Percentiles rank a stretch among this genome's conserved stretches.
phyloP scores from a whole-genome alignment of 2,329 filamentous ascomycete genomes.

The Colletotrichum tofieldiae region DNA sequence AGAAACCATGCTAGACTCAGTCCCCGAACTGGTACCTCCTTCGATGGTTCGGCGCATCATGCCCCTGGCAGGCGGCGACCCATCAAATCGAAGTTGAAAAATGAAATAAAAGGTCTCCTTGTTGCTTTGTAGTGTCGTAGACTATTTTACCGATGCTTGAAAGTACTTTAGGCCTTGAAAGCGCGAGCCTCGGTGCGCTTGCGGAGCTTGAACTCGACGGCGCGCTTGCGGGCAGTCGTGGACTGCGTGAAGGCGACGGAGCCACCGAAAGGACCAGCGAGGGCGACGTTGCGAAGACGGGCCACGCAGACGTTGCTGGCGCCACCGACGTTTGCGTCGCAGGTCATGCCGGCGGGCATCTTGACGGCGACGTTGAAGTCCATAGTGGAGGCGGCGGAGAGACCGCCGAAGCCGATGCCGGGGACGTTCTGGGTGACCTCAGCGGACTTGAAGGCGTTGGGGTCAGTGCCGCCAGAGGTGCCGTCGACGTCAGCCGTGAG shows the following conservation, averaged over 20 bases:
- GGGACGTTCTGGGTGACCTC: constrained; percentile 74
- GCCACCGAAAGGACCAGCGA: constrained; percentile 77
- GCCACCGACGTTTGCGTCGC: constrained; percentile 71
- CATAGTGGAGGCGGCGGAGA: constrained; percentile 71
- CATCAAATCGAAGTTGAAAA: not conserved
- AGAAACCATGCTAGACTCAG: not conserved
- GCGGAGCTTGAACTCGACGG: constrained; percentile 66
- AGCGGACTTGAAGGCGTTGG: constrained; percentile 72
- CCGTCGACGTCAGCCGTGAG: constrained; percentile 72
- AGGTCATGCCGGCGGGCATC: constrained; percentile 78
- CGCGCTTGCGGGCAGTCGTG: constrained; percentile 72
- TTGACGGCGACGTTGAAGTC: constrained; percentile 76
- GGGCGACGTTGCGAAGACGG: constrained; percentile 73
- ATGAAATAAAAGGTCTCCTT: constrained; percentile 1
- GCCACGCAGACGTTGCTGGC: constrained; percentile 76
- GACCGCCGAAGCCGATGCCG: constrained; percentile 68
- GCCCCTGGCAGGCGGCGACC: constrained; percentile 21
- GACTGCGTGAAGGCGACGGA: constrained; percentile 77
- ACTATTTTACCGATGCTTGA: constrained; percentile 24
- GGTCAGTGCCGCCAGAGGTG: constrained; percentile 75
- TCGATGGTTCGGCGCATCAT: not conserved
- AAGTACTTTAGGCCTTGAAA: constrained; percentile 35
- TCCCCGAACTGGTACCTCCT: constrained; percentile 7
- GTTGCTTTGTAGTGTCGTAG: constrained; percentile 13
- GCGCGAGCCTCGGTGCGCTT: constrained; percentile 52